Evolutionary conservation across 2,329 filamentous ascomycete species (phyloP), one percentile per base, ranked within the genome.

Genomic region (Alternaria triticina): DNA sequence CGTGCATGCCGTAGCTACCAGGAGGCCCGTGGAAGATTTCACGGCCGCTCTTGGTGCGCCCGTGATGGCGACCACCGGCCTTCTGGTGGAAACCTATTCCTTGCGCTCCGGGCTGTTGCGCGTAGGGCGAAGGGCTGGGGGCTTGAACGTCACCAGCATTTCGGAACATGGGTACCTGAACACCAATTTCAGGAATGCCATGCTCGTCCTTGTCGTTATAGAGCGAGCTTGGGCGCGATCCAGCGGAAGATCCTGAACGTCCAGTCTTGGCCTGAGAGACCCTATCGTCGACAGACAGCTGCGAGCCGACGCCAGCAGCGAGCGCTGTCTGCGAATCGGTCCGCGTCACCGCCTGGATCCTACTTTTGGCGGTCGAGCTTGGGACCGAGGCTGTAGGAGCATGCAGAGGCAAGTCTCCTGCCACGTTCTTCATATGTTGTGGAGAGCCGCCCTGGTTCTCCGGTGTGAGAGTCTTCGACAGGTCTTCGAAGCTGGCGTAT

Each of bases 81-180:
- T 77, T 85, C 75, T 88, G 85, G 75, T 84, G 85, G 74, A 86
- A 87, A 33, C 85, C 85, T 72, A 86, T 80, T 43, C 83, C 83
- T 36, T 66, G 66, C 6, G 81, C 72, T 44, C 78, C 66, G 77
- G 78, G 75, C 51, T 79, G 74, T 55, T 79, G 70, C 25, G 76
- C 74, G 62, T 81, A 83, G 9, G 90, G 90, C 3, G 89, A 87
- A 1, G 94, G 94, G 3, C 94, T 96, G 3, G 96, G 96, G 13
- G 96, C 96, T 82, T 99, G 96, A 10, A 98, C 96, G 77, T 98
- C 95, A 65, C 96, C 96, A 46, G 96, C 92, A 77, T 96, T 89
- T 57, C 90, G 91, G 77, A 96, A 91, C 92, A 99, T 96, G 54
- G 96, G 96, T 43, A 99, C 95, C 75, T 94, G 91, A 74, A 92